Base-by-base conservation (phyloP, 345 rosid species). In the Salix suchowensis region DNA sequence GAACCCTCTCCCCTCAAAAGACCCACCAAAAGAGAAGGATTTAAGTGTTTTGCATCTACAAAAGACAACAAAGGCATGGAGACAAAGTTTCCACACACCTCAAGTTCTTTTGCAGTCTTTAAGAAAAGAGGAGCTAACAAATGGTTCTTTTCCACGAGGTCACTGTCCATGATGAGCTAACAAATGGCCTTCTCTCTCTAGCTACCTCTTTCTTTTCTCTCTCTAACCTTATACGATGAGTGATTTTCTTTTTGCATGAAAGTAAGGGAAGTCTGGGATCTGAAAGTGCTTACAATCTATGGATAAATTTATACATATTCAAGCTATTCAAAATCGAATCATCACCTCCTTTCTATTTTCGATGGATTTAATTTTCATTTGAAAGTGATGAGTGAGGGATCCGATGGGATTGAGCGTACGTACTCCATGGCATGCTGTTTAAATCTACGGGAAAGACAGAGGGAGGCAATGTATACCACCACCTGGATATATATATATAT, bases 381-480 rank as follows among this genome's bases (percentile, higher is more conserved):
- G 82, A 78, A 84, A 85, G 88, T 80, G 77, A 88, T 84, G 83
- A 84, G 79, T 78, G 86, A 80, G 80, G 88, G 92, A 87, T 87
- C 90, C 88, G 28, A 88, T 86, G 85, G 71, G 78, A 71, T 72
- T 18, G 72, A 13, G 78, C 67, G 77, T 46, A 75, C 58, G 77
- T 58, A 70, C 68, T 79, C 77, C 81, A 79, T 80, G 79, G 67
- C 73, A 34, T 79, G 76, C 65, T 70, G 79, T 50, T 54, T 76
- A 78, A 67, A n/a, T 73, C 72, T 64, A 13, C 62, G 58, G 78
- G 71, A 19, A 50, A 73, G 66, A 52, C 66, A 30, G 36, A 72
- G 39, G 52, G 32, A 50, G 64, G 28, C 39, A 61, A 7, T 12
- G 70, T 34, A 34, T 34, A 67, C 44, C 37, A 67, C 28, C 61